These are phyloP conservation scores for Syncephalastrum monosporum DNA, from an alignment of 371 early-diverging fungal genomes.

Conservation along the genomic window DNA sequence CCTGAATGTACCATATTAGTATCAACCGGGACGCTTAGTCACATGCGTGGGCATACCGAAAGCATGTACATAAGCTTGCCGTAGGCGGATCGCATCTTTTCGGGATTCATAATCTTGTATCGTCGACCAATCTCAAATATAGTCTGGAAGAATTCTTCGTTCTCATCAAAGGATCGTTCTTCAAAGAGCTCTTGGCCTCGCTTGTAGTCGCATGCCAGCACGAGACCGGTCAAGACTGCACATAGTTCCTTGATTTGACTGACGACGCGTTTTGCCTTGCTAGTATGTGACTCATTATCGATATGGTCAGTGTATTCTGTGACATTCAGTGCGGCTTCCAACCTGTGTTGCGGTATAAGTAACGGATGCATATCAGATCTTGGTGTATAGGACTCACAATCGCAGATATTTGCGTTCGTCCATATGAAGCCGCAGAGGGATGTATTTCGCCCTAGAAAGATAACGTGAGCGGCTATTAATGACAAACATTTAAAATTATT, in stretches of 20 bases:
- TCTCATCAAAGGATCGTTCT: slow-evolving; percentile 81
- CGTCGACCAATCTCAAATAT: slow-evolving; percentile 96
- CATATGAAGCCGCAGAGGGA: slow-evolving; percentile 86
- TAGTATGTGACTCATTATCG: slow-evolving; percentile 81
- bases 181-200: slow-evolving; percentile 87
- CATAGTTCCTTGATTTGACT: slow-evolving; percentile 94
- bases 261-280: slow-evolving; percentile 88
- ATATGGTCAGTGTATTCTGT: slow-evolving; percentile 85
- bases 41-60: slow-evolving; percentile 42
- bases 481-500: neutral
- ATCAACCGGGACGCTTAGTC: neutral
- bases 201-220: slow-evolving; percentile 79
- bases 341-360: slow-evolving; percentile 16
- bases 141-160: slow-evolving; percentile 84
- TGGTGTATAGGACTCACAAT: slow-evolving; percentile 47
- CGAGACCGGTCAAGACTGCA: slow-evolving; percentile 88
- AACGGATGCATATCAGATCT: slow-evolving; percentile 2
- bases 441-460: slow-evolving; percentile 68
- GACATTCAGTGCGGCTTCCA: slow-evolving; percentile 94
- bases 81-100: slow-evolving; percentile 93
- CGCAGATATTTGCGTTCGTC: slow-evolving; percentile 88
- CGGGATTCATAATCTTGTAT: slow-evolving; percentile 97
- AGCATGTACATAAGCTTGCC: slow-evolving; percentile 95
- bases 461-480: too few relatives aligned
- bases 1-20: slow-evolving; percentile 42